phyloP scores from a whole-genome alignment of 345 rosid species.

The Bretschneidera sinensis region DNA sequence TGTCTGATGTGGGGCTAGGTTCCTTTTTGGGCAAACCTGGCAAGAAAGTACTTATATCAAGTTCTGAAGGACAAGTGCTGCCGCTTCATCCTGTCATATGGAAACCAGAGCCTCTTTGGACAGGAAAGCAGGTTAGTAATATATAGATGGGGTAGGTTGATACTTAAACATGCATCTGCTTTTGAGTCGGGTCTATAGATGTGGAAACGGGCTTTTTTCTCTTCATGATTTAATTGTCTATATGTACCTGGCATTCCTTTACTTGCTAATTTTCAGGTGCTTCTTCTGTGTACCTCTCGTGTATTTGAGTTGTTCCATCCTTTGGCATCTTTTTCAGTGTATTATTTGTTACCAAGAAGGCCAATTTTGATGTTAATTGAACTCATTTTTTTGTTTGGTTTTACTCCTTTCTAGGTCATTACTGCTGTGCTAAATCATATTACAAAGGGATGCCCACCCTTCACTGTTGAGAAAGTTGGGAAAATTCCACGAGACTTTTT shows the following conservation, averaged over 20 bases:
- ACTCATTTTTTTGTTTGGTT: constrained; percentile 11
- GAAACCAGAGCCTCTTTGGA: constrained; percentile 93
- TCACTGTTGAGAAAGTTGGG: constrained; percentile 71
- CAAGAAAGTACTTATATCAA: constrained; percentile 50
- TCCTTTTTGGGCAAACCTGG: constrained; percentile 51
- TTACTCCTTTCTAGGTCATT: constrained; percentile 47
- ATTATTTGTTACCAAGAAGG: background rate
- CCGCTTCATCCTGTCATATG: constrained; percentile 55
- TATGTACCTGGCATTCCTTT: no score
- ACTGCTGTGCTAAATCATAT: constrained; percentile 61
- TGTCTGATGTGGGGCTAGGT: constrained; percentile 36
- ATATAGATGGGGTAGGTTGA: background rate
- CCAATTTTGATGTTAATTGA: constrained; percentile 6
- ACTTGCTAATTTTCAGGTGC: background rate
- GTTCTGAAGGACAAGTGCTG: constrained; percentile 45
- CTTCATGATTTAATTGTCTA: no score
- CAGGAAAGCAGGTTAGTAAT: constrained; percentile 85
- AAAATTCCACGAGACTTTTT: constrained; percentile 79
- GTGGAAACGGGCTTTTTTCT: no score
- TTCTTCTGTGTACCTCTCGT: background rate
- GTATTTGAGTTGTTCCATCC: background rate
- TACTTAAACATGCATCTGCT: background rate
- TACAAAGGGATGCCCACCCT: constrained; percentile 70
- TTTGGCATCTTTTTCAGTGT: background rate
- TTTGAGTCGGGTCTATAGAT: background rate